These are phyloP conservation scores for Alternaria viburni DNA, from an alignment of 2,329 filamentous ascomycete species.

Conservation along the genomic window DNA sequence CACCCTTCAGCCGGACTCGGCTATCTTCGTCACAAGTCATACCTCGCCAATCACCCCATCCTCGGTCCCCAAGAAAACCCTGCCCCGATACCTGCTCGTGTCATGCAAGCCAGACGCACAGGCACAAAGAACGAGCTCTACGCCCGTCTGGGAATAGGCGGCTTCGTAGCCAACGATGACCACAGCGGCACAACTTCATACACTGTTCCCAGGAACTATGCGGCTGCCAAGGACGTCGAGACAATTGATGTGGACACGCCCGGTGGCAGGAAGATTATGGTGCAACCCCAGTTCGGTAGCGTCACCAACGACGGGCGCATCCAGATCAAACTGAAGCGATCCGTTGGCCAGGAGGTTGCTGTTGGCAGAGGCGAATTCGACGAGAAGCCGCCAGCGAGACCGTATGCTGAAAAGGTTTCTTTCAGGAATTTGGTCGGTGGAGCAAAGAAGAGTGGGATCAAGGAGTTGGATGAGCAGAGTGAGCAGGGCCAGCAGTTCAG, in stretches of 20 bases:
- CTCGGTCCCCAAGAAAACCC: slow-evolving; percentile 63
- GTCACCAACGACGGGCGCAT: slow-evolving; percentile 41
- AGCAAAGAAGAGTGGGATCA: slow-evolving; percentile 18
- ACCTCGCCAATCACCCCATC: slow-evolving; percentile 65
- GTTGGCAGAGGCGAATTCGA: slow-evolving; percentile 36
- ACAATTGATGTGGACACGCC: slow-evolving; percentile 51
- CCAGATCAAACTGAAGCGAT: slow-evolving; percentile 32
- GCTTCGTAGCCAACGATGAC: slow-evolving; percentile 51
- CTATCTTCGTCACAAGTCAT: slow-evolving; percentile 63
- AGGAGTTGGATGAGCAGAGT: slow-evolving; percentile 31
- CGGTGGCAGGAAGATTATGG: slow-evolving; percentile 62
- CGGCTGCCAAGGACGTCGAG: slow-evolving; percentile 28
- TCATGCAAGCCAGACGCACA: slow-evolving; percentile 53
- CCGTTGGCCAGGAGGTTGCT: slow-evolving; percentile 26
- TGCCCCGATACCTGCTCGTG: slow-evolving; percentile 63
- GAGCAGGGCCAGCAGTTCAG: slow-evolving; percentile 19
- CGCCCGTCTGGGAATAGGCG: slow-evolving; percentile 53
- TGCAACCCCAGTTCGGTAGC: slow-evolving; percentile 53
- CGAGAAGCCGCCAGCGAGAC: slow-evolving; percentile 29
- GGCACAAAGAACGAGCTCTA: slow-evolving; percentile 22
- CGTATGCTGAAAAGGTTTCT: slow-evolving; percentile 10
- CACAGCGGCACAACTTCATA: slow-evolving; percentile 37
- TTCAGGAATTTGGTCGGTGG: slow-evolving; percentile 12
- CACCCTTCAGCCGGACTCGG: slow-evolving; percentile 70
- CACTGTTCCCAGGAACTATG: neutral